Base-by-base conservation (phyloP, 2,329 filamentous ascomycete genomes). In the Phaeosphaeria sp. region DNA sequence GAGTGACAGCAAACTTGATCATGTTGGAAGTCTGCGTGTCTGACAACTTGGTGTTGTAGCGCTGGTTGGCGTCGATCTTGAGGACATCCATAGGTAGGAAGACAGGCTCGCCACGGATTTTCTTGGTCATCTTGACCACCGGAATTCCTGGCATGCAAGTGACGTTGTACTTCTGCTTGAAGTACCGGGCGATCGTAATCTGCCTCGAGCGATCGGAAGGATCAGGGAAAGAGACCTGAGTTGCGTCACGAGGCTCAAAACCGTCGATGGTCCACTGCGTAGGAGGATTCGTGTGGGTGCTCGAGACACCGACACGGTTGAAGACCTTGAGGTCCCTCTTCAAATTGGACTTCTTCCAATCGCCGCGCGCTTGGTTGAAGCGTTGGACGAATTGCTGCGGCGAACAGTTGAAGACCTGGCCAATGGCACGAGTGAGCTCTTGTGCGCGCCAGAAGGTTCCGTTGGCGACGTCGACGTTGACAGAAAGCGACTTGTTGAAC, bases 401-500 rank as follows among this genome's bases (percentile, higher is more conserved):
- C 68, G 55, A 63, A 18, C 66, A 67, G 50, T 66, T 66, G 49
- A 76, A 75, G 8, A 66, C 67, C 20, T 73, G 64, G 15, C 63
- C 46, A 6, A 67, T 36, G 82, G 77, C 74, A 27, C 76, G 73
- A n/a, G 58, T 60, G 7, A 77, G 66, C 21, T 65, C 62, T 40
- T 74, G 69, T 1, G 76, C 58, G 39, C 81, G 83, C 90, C 91
- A 98, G 79, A 99, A 99, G 13, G 91, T 91, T 0, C 92, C 91
- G 72, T 98, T 97, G 55, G 93, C 90, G 27, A 97, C 90, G 69
- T 99, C 94, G 11, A 96, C 87, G 67, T 97, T 98, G 73, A 99
- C 81, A 0, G 91, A 87, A 6, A 98, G 82, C 8, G 86, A 87
- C 24, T 86, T 84, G 30, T 86, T 83, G 62, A 72, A 55, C 61